Evolutionary conservation across 2,329 filamentous ascomycete genomes (phyloP).

Genomic region (Calonectria multiphialidica): DNA sequence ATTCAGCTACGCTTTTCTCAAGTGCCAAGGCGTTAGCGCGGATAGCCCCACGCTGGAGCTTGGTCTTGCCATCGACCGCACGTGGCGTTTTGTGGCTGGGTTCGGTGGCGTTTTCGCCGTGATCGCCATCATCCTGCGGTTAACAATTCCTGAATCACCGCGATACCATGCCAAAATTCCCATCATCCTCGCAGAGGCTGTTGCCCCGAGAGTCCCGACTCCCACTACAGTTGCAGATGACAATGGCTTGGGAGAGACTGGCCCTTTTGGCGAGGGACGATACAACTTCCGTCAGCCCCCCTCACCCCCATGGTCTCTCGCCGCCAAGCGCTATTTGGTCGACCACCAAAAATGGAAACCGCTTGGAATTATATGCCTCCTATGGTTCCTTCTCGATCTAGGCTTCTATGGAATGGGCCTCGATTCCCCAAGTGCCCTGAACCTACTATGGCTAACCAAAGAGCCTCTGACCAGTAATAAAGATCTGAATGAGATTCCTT

Average conservation of each 20-base stretch:
- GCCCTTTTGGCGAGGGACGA: not conserved
- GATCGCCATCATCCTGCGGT: conserved; percentile 46
- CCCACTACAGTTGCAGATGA: not conserved
- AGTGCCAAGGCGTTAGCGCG: conserved; percentile 4
- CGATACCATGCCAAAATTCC: conserved; percentile 44
- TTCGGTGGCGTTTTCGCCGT: conserved; percentile 60
- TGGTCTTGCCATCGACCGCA: conserved; percentile 52
- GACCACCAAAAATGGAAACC: conserved; percentile 32
- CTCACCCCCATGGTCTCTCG: not conserved
- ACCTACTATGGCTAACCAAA: conserved; percentile 35
- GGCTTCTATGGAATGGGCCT: conserved; percentile 61
- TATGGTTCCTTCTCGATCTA: conserved; percentile 61
- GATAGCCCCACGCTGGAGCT: conserved; percentile 32
- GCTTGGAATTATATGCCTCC: conserved; percentile 49
- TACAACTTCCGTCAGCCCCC: not conserved
- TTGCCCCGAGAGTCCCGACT: conserved; percentile 1
- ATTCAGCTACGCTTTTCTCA: conserved; percentile 62
- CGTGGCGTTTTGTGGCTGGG: conserved; percentile 63
- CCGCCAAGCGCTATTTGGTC: not conserved
- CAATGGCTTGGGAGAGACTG: not conserved
- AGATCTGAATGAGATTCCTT: not conserved
- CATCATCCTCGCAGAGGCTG: not conserved
- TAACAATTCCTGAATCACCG: conserved; percentile 62
- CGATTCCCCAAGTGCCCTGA: conserved; percentile 45
- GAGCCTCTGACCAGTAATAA: not conserved